Percentiles rank a stretch among this genome's conserved stretches.
These are phyloP conservation scores for Penicillium sp. DNA, from an alignment of 2,329 filamentous ascomycete genomes.

Conservation along the genomic window DNA sequence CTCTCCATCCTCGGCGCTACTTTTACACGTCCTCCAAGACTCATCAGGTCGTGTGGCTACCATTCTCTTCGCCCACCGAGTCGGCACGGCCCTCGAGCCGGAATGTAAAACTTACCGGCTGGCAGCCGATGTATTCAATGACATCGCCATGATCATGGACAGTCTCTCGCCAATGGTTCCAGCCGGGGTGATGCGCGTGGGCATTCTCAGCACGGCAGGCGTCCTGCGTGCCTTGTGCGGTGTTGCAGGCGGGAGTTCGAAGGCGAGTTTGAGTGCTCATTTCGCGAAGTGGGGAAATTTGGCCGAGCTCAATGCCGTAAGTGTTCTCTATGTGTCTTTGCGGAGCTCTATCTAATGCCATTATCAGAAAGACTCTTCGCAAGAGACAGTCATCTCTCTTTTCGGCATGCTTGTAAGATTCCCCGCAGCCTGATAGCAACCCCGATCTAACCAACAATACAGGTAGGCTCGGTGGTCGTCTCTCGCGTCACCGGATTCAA, in stretches of 20 bases:
- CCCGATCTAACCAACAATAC: background rate
- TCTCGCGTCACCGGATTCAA: conserved; percentile 67
- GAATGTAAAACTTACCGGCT: conserved; percentile 90
- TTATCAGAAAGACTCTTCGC: conserved; percentile 75
- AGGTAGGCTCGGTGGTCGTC: conserved; percentile 76
- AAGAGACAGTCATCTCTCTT: conserved; percentile 89
- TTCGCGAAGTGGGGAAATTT: conserved; percentile 86
- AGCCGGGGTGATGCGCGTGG: conserved; percentile 52
- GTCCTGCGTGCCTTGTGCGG: conserved; percentile 72
- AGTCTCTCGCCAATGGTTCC: conserved; percentile 74
- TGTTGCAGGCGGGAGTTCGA: conserved; percentile 84
- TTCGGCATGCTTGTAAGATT: conserved; percentile 71
- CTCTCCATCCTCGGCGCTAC: conserved; percentile 74
- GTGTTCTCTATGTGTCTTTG: conserved; percentile 24
- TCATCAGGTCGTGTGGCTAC: conserved; percentile 78
- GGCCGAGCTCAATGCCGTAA: conserved; percentile 82
- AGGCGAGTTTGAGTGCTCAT: conserved; percentile 86
- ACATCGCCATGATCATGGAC: conserved; percentile 81
- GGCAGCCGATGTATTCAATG: conserved; percentile 84
- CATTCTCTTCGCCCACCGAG: conserved; percentile 78
- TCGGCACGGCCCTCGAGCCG: conserved; percentile 79
- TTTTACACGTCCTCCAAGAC: conserved; percentile 80
- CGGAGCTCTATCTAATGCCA: conserved; percentile 3
- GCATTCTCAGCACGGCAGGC: conserved; percentile 59
- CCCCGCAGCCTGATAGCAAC: background rate